Evolutionary conservation across 371 early-diverging fungal species (phyloP).

Genomic region (Fennellomyces sp.): DNA sequence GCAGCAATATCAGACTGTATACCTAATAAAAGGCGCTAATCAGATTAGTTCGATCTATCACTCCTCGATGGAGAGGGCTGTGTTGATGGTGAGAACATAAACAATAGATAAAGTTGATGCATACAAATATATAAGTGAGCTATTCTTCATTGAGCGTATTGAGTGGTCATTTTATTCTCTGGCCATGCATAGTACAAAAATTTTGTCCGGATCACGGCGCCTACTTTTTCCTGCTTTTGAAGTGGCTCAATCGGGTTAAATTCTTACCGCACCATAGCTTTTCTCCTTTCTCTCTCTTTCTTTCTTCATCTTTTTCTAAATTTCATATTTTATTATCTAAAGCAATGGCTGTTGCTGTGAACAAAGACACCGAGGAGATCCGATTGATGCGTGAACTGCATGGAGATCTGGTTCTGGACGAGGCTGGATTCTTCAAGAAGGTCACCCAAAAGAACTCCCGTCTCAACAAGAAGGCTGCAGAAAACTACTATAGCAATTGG

Average conservation of each 20-base stretch:
- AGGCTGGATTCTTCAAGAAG: constrained; percentile 41
- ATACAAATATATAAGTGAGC: no score
- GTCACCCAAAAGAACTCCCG: constrained; percentile 53
- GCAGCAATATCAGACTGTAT: neutral
- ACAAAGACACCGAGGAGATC: constrained; percentile 30
- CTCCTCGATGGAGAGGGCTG: neutral
- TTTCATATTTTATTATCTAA: neutral
- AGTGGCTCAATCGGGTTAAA: neutral
- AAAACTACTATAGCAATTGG: constrained; percentile 44
- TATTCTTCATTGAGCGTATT: no score
- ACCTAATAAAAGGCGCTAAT: neutral
- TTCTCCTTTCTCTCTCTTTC: neutral
- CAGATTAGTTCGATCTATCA: neutral
- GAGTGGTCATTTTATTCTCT: no score
- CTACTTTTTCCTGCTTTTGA: neutral
- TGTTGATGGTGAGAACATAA: neutral
- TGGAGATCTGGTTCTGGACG: constrained; percentile 37
- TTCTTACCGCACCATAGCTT: neutral
- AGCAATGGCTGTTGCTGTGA: constrained; percentile 28
- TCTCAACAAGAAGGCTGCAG: constrained; percentile 47
- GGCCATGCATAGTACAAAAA: neutral
- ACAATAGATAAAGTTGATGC: neutral
- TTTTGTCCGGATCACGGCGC: neutral
- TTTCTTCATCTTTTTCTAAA: neutral
- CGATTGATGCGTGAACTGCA: constrained; percentile 41